Evolutionary conservation across 352 stramenopile species (phyloP).

Genomic region (Pythium plurisporium): DNA sequence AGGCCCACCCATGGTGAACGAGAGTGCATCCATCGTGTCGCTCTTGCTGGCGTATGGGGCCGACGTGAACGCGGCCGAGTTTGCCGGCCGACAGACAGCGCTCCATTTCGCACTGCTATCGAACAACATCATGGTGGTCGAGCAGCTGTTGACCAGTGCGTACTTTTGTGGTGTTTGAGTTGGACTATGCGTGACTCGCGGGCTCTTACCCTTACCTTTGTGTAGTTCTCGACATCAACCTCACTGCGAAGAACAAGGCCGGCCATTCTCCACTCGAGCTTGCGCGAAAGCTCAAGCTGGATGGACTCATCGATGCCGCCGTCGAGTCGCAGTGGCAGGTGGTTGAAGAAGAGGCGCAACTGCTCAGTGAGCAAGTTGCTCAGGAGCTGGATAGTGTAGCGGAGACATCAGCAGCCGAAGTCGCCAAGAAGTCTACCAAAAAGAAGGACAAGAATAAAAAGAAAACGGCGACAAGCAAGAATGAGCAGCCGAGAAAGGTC

Average conservation of each 20-base stretch:
- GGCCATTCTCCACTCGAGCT: slow-evolving; percentile 35
- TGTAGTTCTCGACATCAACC: slow-evolving; percentile 17
- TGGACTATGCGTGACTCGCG: neutral
- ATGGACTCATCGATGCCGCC: slow-evolving; percentile 8
- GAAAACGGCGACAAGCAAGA: slow-evolving; percentile 27
- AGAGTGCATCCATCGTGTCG: slow-evolving; percentile 47
- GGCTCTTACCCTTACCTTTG: neutral
- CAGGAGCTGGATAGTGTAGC: slow-evolving; percentile 8
- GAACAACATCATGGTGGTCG: slow-evolving; percentile 41
- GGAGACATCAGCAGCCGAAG: slow-evolving; percentile 8
- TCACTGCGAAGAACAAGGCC: slow-evolving; percentile 29
- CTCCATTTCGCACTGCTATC: slow-evolving; percentile 74
- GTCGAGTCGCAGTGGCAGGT: slow-evolving; percentile 23
- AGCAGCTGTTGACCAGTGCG: slow-evolving; percentile 25
- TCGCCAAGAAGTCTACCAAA: slow-evolving; percentile 11
- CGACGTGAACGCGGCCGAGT: slow-evolving; percentile 43
- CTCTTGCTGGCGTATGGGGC: slow-evolving; percentile 39
- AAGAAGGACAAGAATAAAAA: slow-evolving; percentile 39
- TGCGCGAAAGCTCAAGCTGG: slow-evolving; percentile 18
- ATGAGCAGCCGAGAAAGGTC: slow-evolving; percentile 9
- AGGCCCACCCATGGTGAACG: slow-evolving; percentile 25
- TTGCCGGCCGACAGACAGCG: slow-evolving; percentile 47
- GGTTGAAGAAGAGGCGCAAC: slow-evolving; percentile 13
- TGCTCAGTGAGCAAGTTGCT: slow-evolving; percentile 19
- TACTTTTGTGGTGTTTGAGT: neutral